Percentiles rank a stretch among this genome's conserved stretches.
Conservation (phyloP, 2,329 filamentous ascomycete genomes). For the Endothia cerciana region DNA sequence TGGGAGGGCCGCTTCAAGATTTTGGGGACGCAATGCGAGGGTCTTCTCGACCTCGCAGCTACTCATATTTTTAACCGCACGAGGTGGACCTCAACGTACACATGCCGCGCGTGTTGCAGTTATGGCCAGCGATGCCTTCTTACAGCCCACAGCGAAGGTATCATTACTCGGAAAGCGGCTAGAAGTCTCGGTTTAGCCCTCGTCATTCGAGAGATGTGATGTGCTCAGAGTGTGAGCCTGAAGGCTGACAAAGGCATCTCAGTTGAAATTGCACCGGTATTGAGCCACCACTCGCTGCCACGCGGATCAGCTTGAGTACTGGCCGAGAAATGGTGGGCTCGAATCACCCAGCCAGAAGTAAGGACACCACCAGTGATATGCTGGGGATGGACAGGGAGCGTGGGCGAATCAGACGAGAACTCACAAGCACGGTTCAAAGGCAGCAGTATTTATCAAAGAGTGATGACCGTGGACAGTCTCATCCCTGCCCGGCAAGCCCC, state of each 20-base stretch:
- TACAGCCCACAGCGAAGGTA: background rate
- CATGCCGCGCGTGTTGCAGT: background rate
- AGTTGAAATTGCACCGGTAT: background rate
- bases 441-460: background rate
- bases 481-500: background rate
- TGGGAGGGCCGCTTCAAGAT: too few species aligned
- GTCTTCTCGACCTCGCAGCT: background rate
- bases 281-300: background rate
- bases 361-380: background rate
- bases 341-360: background rate
- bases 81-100: background rate
- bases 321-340: background rate
- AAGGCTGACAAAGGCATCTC: background rate
- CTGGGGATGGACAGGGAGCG: too few species aligned
- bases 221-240: background rate
- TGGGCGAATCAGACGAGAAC: background rate
- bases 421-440: background rate
- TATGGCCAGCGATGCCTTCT: background rate
- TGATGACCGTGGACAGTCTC: background rate
- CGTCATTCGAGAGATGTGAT: background rate
- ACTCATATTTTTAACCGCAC: background rate
- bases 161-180: background rate
- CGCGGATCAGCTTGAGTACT: background rate
- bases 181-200: background rate
- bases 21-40: background rate